Evolutionary conservation across 805 yeast genomes (phyloP).

Genomic region (Candida pseudofarinosa): DNA sequence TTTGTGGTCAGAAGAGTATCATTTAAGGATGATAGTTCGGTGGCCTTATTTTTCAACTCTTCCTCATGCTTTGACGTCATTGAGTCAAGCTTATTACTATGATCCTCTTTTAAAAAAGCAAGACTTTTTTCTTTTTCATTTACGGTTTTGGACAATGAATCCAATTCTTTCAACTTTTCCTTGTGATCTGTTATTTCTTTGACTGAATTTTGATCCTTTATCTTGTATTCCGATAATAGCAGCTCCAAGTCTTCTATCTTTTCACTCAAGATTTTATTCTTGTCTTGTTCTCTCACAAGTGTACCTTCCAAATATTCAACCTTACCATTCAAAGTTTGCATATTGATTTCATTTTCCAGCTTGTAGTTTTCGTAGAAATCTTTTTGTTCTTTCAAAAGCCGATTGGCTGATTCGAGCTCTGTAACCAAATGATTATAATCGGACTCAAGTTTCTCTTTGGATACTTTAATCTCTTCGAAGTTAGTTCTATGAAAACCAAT

Average conservation of each 20-base stretch:
- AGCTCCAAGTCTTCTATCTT: background rate
- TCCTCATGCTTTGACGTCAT: background rate
- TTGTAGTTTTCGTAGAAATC: conserved; percentile 1
- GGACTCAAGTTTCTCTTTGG: conserved; percentile 3
- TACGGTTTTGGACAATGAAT: background rate
- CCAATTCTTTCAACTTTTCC: background rate
- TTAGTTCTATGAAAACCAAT: conserved; percentile 8
- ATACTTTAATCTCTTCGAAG: conserved; percentile 10
- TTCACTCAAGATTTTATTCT: no score
- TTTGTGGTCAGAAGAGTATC: background rate
- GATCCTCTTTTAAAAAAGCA: background rate
- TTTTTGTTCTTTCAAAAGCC: conserved; percentile 4
- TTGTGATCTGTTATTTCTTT: background rate
- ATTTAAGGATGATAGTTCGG: background rate
- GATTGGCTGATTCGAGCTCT: background rate
- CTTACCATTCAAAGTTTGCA: background rate
- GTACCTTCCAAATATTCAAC: background rate
- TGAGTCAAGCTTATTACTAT: background rate
- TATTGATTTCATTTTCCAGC: conserved; percentile 4
- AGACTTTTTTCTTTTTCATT: background rate
- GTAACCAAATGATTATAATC: background rate
- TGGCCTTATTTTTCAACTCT: background rate
- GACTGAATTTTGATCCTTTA: background rate
- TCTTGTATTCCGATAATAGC: background rate
- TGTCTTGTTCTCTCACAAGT: background rate